phyloP scores from a whole-genome alignment of 257 asterid genomes.

The Lantana camara region DNA sequence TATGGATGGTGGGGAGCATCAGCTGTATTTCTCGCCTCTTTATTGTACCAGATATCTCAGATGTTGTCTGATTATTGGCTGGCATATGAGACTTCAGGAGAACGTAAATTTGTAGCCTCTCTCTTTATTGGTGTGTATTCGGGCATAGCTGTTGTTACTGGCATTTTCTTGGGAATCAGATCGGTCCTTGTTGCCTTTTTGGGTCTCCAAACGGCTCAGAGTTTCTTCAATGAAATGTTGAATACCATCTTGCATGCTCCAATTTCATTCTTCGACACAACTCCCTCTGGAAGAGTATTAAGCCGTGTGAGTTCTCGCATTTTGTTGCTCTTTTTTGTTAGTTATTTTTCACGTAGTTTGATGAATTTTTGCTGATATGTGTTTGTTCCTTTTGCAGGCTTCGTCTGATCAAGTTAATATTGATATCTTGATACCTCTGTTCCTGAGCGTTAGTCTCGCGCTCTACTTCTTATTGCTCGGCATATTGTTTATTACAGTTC shows the following conservation, averaged over 20 bases:
- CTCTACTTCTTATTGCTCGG: slow-evolving; percentile 48
- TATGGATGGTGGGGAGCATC: slow-evolving; percentile 76
- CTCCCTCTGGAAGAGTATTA: slow-evolving; percentile 81
- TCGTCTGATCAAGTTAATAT: slow-evolving; percentile 64
- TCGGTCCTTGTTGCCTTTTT: slow-evolving; percentile 35
- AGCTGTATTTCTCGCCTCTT: slow-evolving; percentile 37
- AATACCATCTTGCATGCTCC: slow-evolving; percentile 71
- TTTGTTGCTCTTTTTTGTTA: not conserved
- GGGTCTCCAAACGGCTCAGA: slow-evolving; percentile 59
- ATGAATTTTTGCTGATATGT: not conserved
- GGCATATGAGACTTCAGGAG: slow-evolving; percentile 66
- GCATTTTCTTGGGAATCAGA: slow-evolving; percentile 39
- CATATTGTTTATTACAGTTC: slow-evolving; percentile 48
- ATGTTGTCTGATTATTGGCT: slow-evolving; percentile 76
- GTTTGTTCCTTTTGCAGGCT: slow-evolving; percentile 42
- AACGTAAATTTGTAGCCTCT: slow-evolving; percentile 37
- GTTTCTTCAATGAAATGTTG: slow-evolving; percentile 52
- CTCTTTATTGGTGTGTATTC: slow-evolving; percentile 48
- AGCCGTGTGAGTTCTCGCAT: slow-evolving; percentile 60
- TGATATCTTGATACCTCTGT: slow-evolving; percentile 54
- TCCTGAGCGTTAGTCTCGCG: slow-evolving; percentile 36
- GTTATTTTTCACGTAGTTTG: not conserved
- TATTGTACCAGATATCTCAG: slow-evolving; percentile 49
- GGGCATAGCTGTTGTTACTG: slow-evolving; percentile 38
- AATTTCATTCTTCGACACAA: slow-evolving; percentile 85